Evolutionary conservation across 2,329 filamentous ascomycete species (phyloP), one percentile per base, ranked within the genome.

Genomic region (Fusarium sp.): DNA sequence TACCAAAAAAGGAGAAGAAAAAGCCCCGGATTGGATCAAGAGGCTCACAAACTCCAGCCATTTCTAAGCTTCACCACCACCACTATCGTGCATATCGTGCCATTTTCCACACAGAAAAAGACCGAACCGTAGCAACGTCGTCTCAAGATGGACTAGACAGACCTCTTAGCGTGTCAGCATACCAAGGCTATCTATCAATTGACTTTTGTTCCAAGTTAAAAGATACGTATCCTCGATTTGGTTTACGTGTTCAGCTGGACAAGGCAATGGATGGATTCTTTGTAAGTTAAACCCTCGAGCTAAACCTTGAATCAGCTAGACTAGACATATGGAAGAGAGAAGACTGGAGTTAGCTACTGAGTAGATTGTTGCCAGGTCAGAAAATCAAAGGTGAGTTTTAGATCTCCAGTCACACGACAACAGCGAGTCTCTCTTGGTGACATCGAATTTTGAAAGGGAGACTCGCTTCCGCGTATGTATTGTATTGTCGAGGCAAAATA

Each of bases 111-210:
- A 51, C 68, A 41, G 36, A 49, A 41, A 48, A 28, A 60, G 45
- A 51, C 45, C 66, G 61, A 59, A 57, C 35, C 36, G 44, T 47
- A 56, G 63, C 39, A 57, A 47, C 44, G 14, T 36, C 47, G 38
- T 52, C 66, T 65, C n/a, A 65, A 70, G 66, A 65, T 20, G 60
- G 66, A 58, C 44, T 70, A 65, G 68, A 42, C 38, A 48, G 24
- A 31, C 26, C 20, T 54, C 26, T 70, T 71, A 66, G 69, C 55
- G 61, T 33, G 60, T 26, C 24, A 57, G 35, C 60, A 63, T 48
- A 41, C 54, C 36, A 31, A 36, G 49, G 48, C 39, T 36, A 61
- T 48, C n/a, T 52, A 26, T 44, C n/a, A 51, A 70, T 57, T 57
- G 60, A 66, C 41, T 55, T 60, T 54, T 59, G 13, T 14, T 33